phyloP scores from a whole-genome alignment of 768 basidiomycete genomes.

The Phlegmacium glaucopus region DNA sequence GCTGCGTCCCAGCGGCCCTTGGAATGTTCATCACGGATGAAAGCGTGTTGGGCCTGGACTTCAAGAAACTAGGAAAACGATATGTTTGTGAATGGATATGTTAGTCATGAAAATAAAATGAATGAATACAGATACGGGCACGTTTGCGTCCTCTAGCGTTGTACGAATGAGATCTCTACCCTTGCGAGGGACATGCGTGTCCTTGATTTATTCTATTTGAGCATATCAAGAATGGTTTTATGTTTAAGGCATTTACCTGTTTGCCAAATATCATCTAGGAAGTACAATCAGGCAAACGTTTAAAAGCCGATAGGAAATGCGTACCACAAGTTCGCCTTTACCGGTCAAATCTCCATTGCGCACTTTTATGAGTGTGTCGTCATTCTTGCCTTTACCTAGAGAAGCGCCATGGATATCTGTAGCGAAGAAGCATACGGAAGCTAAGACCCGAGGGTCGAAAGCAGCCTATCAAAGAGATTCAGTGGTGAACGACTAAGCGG shows the following conservation, averaged over 20 bases:
- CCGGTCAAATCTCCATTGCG: slow-evolving; percentile 69
- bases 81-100: background rate
- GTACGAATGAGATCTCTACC: slow-evolving; percentile 85
- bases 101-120: background rate
- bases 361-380: slow-evolving; percentile 77
- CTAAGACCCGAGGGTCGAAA: slow-evolving; percentile 78
- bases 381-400: slow-evolving; percentile 80
- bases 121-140: slow-evolving; percentile 61
- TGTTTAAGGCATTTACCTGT: slow-evolving; percentile 46
- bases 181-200: slow-evolving; percentile 88
- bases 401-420: slow-evolving; percentile 90
- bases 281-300: background rate
- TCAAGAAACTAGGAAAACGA: slow-evolving; percentile 68
- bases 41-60: slow-evolving; percentile 96
- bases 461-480: slow-evolving; percentile 57
- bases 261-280: slow-evolving; percentile 92
- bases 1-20: slow-evolving; percentile 98
- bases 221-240: background rate
- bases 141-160: slow-evolving; percentile 76
- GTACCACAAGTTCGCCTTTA: slow-evolving; percentile 82
- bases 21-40: slow-evolving; percentile 87
- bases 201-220: slow-evolving; percentile 36
- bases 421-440: slow-evolving; percentile 92
- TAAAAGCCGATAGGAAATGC: slow-evolving; percentile 17
- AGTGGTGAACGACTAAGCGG: background rate